Base-by-base conservation (phyloP, 192 early-diverging fungal genomes). In the Linnemannia exigua region DNA sequence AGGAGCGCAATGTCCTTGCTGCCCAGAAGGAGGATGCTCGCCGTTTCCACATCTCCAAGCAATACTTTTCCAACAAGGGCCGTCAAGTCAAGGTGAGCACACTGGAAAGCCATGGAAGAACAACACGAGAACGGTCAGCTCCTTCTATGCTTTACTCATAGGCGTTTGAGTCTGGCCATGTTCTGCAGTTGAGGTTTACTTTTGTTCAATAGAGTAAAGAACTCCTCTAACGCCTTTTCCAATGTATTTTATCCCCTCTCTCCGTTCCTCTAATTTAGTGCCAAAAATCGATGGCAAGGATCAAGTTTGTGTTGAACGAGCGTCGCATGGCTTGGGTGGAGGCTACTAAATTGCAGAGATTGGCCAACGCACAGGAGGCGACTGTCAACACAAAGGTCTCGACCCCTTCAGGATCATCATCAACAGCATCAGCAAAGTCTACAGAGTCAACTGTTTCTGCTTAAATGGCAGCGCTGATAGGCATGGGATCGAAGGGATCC, bases 1-100 rank as follows among this genome's bases (percentile, higher is more conserved):
- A 97, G 88, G 96, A 97, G 80, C 94, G 95, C 85, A 97, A 97
- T 70, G 46, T 95, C 69, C 89, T 97, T 66, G 94, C 94, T 48
- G 93, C 93, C 50, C 95, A 96, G 76, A 87, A 80, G 72, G 94
- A 94, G 71, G 95, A 96, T 83, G 88, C 92, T 28, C 88, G 85
- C 46, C 90, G 93, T 58, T 89, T 94, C 75, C 88, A 88, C 19
- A 80, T 95, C 48, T 77, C 85, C 19, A 82, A 85, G 61, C 79
- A 89, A 54, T 88, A 88, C 70, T 96, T 93, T 82, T 83, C 82
- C 35, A 94, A 95, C 89, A 85, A 89, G 81, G 88, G 90, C 52
- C 92, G 95, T 38, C 70, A 93, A 52, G 88, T 91, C 72, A 96
- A 95, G 89, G 91, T 91, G 89, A 72, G 58, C 28, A 54, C n/a